Evolutionary conservation across 805 yeast species (phyloP), one percentile per base, ranked within the genome.

Genomic region (Ogataea pilisensis): DNA sequence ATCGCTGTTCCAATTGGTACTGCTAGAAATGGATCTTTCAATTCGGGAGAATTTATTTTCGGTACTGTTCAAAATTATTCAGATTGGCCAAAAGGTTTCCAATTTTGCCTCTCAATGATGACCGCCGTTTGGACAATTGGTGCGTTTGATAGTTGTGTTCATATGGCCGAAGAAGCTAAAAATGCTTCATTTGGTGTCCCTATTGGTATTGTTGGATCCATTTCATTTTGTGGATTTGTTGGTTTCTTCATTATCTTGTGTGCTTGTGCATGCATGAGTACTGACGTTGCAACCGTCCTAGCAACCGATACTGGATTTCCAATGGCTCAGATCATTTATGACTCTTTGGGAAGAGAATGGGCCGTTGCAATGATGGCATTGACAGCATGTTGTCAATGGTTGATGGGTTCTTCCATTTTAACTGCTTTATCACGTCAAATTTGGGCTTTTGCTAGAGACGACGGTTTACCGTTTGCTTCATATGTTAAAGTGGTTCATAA

Each of bases 91-190:
- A 62, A 58, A 27, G 86, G 85, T 24, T 78, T 81, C 76, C 72
- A 76, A 35, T 35, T 68, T 58, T 60, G 70, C 43, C 40, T 58
- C 21, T 54, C 61, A 2, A 59, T 79, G 48, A 72, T 79, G 76
- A 80, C 87, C 0, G 79, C 81, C 1, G 73, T 81, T 43, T 83
- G 90, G 89, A 80, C 86, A 16, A 81, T 82, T 55, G 84, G 85
- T 20, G 79, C 84, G 0, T 82, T 80, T 57, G 89, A 82, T 57
- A 75, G 85, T 7, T 78, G 82, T 51, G 78, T 82, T 37, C 88
- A 82, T 63, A 76, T 80, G 76, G 69, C 82, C 18, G 90, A 82
- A 58, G 88, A 82, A 58, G 83, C 83, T 20, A 66, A 68, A 39
- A 75, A 80, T 53, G 82, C 88, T 18, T 66, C 78, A 4, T 67